Conservation (phyloP, 2,329 filamentous ascomycete genomes). For the Colletotrichum theobromicola region DNA sequence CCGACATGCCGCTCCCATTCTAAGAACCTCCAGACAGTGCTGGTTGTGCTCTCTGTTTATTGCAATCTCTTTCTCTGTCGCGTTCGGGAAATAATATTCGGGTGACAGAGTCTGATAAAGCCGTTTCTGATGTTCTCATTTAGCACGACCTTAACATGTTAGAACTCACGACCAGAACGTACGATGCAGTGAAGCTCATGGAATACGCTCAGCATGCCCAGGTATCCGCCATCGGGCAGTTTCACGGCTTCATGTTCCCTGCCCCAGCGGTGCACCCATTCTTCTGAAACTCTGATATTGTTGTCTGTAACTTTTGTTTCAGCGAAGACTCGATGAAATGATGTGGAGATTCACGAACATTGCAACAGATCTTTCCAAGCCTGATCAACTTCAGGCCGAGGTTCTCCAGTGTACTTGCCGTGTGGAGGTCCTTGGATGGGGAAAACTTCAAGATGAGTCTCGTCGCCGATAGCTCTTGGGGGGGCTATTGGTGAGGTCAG, state of each 20-base stretch:
- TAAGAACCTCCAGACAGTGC: constrained; percentile 17
- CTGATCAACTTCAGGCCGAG: constrained; percentile 13
- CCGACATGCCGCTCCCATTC: constrained; percentile 17
- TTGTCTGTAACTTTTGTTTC: not conserved
- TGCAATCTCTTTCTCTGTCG: not conserved
- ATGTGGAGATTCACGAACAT: not conserved
- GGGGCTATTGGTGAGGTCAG: not conserved
- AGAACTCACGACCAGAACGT: not conserved
- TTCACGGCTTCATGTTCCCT: constrained; percentile 15
- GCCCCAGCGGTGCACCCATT: constrained; percentile 17
- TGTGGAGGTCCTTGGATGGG: constrained; percentile 18
- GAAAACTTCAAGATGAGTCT: constrained; percentile 14
- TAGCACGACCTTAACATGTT: not conserved
- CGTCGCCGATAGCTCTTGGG: not conserved
- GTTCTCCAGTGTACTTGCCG: constrained; percentile 13
- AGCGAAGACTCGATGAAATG: not conserved
- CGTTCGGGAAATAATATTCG: constrained; percentile 17
- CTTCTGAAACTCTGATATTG: constrained; percentile 15
- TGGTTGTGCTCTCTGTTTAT: constrained; percentile 19
- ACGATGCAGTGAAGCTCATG: constrained; percentile 20
- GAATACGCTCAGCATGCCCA: constrained; percentile 18
- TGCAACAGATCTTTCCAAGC: constrained; percentile 17
- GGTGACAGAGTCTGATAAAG: constrained; percentile 16
- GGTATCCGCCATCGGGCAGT: constrained; percentile 18
- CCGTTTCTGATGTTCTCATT: not conserved